A percentile compares a stretch with the other conserved stretches of the same genome.
These are phyloP conservation scores for Adansonia madagascariensis DNA, from an alignment of 441 rosid species.

Conservation along the genomic window DNA sequence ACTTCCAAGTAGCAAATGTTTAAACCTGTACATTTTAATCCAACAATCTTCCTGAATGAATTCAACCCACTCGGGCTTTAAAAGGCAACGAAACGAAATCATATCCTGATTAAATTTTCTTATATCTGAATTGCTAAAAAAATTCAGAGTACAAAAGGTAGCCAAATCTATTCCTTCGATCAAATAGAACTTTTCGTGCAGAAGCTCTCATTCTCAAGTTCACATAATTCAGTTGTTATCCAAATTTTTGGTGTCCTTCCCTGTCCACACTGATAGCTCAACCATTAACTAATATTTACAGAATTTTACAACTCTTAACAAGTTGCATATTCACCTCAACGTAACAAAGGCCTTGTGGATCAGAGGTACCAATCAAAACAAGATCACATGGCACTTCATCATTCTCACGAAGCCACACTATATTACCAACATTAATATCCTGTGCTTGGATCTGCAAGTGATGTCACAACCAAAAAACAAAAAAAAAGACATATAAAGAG, in stretches of 20 bases:
- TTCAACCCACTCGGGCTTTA: background rate
- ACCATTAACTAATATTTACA: constrained; percentile 1
- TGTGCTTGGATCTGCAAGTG: constrained; percentile 82
- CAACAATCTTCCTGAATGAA: background rate
- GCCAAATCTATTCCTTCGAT: background rate
- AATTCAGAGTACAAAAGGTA: background rate
- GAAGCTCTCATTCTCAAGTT: constrained; percentile 15
- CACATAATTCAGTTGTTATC: background rate
- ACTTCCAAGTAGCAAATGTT: background rate
- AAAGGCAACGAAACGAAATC: background rate
- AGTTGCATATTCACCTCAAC: constrained; percentile 64
- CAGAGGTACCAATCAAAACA: constrained; percentile 93
- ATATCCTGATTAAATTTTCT: constrained; percentile 13
- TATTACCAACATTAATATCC: constrained; percentile 83
- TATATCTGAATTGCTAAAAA: background rate
- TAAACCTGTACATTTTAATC: background rate
- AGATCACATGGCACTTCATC: constrained; percentile 99
- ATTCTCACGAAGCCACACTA: constrained; percentile 99
- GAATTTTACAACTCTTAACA: constrained; percentile 1
- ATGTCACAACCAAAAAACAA: constrained; percentile 29
- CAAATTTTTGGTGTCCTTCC: background rate
- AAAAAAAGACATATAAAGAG: constrained; percentile 24
- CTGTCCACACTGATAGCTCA: constrained; percentile 10
- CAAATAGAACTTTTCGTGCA: background rate
- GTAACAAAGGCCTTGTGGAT: constrained; percentile 87